Conservation (phyloP, 345 rosid species). For the Aurinia saxatilis region DNA sequence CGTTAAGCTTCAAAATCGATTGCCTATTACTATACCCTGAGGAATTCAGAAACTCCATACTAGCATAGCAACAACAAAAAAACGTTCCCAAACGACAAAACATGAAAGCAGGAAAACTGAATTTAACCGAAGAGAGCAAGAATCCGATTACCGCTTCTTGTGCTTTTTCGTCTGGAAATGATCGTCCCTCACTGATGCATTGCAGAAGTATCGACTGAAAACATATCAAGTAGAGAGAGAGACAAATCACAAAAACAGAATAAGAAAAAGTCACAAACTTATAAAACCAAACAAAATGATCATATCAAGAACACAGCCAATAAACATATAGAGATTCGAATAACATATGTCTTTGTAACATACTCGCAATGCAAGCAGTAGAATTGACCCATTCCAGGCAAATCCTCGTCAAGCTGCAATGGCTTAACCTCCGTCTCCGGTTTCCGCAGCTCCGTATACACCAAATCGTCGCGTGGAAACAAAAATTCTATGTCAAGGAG, state of each 20-base stretch:
- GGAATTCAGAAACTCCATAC: not conserved
- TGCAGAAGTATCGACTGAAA: slow-evolving; percentile 79
- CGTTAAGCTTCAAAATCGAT: not conserved
- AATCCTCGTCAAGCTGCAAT: slow-evolving; percentile 68
- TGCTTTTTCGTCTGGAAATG: slow-evolving; percentile 93
- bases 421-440: slow-evolving; percentile 45
- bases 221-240: not conserved
- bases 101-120: not conserved
- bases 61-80: not conserved
- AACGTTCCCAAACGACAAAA: not conserved
- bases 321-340: not conserved
- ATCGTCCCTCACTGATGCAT: slow-evolving; percentile 51
- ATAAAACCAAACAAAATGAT: not conserved
- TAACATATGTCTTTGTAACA: not conserved
- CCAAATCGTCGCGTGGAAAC: slow-evolving; percentile 73
- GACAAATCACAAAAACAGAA: not conserved
- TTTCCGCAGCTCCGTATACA: slow-evolving; percentile 70
- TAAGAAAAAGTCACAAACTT: not conserved
- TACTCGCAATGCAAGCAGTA: slow-evolving; percentile 98
- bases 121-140: not conserved
- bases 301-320: not conserved
- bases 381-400: slow-evolving; percentile 98
- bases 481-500: slow-evolving; percentile 32
- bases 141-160: slow-evolving; percentile 59
- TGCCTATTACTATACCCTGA: no score